A percentile compares a stretch with the other conserved stretches of the same genome.
These are phyloP conservation scores for Colletotrichum truncatum DNA, from an alignment of 2,329 filamentous ascomycete species.

Conservation along the genomic window DNA sequence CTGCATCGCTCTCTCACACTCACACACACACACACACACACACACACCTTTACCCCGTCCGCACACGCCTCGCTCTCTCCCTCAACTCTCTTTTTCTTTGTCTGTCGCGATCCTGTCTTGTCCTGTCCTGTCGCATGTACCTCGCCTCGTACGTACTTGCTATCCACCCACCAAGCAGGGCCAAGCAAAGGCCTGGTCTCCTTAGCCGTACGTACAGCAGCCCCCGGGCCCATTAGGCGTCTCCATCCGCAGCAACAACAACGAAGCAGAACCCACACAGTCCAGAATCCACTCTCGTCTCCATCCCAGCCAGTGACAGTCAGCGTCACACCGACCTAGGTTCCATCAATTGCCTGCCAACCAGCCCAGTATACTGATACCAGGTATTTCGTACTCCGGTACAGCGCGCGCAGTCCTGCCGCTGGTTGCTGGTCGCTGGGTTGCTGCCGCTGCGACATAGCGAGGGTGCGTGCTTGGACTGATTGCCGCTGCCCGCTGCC, in stretches of 20 bases:
- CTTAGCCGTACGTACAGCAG: no score
- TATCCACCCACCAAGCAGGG: no score
- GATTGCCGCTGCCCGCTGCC: conserved; percentile 3
- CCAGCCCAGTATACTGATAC: not conserved
- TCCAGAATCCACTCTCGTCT: not conserved
- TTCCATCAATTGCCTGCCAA: not conserved
- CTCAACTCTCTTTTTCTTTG: no score
- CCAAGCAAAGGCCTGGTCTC: not conserved
- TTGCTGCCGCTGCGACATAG: not conserved
- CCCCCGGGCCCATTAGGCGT: not conserved
- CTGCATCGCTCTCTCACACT: no score
- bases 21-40: no score
- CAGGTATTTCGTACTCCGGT: no score
- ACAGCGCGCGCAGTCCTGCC: not conserved
- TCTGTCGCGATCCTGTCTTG: not conserved
- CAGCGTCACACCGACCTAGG: not conserved
- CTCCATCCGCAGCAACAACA: not conserved
- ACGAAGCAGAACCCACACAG: conserved; percentile 10
- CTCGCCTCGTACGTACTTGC: not conserved
- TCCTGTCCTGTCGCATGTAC: not conserved
- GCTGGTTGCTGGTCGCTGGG: not conserved
- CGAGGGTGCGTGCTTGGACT: conserved; percentile 2
- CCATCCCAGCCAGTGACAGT: conserved; percentile 8
- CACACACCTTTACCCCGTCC: no score
- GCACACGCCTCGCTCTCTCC: no score